Evolutionary conservation across 495 filamentous ascomycete species (phyloP), one percentile per base, ranked within the genome.

Genomic region (Alectoria sarmentosa): DNA sequence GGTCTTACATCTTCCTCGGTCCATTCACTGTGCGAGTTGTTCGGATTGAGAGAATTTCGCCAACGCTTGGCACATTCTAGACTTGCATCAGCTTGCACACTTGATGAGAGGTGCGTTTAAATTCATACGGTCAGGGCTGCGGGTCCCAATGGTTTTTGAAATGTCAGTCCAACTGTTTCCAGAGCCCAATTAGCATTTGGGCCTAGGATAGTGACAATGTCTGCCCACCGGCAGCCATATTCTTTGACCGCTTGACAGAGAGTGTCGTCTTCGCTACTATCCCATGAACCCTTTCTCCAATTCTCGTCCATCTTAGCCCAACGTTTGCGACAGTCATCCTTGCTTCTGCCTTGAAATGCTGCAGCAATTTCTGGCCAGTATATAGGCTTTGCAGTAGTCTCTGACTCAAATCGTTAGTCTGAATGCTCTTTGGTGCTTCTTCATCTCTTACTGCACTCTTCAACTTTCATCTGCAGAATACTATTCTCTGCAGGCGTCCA

Each of bases 261-360:
- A 41, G 54, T 30, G 23, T 73, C 68, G 36, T 73, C 71, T 57
- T 73, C 71, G 6, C 41, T 42, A 26, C 61, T 55, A 11, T 63
- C 61, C 71, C 71, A 73, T 37, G 64, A 36, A 1, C 71, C 71
- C 46, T 66, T 66, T 38, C 65, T 68, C 26, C 62, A 38, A 6
- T 52, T 63, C 6, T 55, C 61, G 46, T 55, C 44, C 44, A 63
- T 55, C n/a, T 63, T 63, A 21, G 32, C 42, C 61, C 61, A 63
- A 34, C 61, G 61, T 55, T 63, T 63, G 23, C 61, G 61, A 37
- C 61, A 63, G 30, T 63, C 61, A 11, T 63, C 49, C 21, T 63
- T 63, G 26, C 44, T 63, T 63, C 61, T 49, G 23, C n/a, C 61
- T 55, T 26, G 61, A 26, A 63, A 63, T 39, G 28, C 49, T 49